Evolutionary conservation across 1,284 basidiomycete species (phyloP), one percentile per base, ranked within the genome.

Genomic region (Malassezia pachydermatis): DNA sequence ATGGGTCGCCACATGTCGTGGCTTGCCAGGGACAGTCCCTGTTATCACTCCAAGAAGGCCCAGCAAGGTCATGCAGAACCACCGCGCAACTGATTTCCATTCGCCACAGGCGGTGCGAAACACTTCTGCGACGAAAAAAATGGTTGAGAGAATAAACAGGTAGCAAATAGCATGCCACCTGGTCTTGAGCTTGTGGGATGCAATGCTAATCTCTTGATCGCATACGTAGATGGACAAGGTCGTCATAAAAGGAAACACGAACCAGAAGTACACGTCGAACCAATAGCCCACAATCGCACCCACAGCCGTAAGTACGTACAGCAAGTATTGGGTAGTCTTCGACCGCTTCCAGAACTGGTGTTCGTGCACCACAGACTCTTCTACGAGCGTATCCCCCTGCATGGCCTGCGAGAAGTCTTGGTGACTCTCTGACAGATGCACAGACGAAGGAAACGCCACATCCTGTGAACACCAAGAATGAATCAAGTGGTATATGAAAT

Each of bases 51-150:
- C 27, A 16, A 51, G 14, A 10, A 20, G 7, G 17, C 5, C 38
- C 10, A 45, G 23, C n/a, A 33, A 19, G n/a, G 29, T 43, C 22
- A 40, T 8, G 19, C 34, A 11, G 11, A 27, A n/a, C 49, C 30
- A 35, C 33, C 29, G 36, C 8, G 19, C 20, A 3, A 32, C 16
- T n/a, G 17, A 22, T 13, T 41, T 36, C n/a, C 19, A 38, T 11
- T 30, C 41, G 33, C 43, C 43, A 29, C 45, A 46, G 25, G 44
- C 34, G 19, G 11, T 16, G 23, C 37, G 43, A 22, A 45, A 46
- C 19, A 45, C 29, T 33, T 51, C 49, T 10, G 29, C 34, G 2
- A 51, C 16, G 3, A 27, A 2, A 20, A 40, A 27, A 17, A 32
- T 9, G 10, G 39, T 20, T 27, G 48, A 27, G 13, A 44, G 20